Evolutionary conservation across 73 alveolate genomes (phyloP).

Genomic region (Diophrys appendiculata): DNA sequence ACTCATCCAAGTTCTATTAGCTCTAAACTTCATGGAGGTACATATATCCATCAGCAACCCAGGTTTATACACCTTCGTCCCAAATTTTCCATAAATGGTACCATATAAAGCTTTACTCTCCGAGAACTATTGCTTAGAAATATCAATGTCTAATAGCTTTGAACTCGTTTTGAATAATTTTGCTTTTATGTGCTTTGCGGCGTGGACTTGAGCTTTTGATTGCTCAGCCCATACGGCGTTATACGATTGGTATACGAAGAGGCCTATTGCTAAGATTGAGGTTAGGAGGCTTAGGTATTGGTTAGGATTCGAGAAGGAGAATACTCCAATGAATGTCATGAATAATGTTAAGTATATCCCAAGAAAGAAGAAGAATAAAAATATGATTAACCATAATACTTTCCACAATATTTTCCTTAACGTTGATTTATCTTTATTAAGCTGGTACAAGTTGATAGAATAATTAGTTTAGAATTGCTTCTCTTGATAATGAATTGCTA

Average conservation of each 20-base stretch:
- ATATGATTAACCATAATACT: not conserved
- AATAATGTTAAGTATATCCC: not conserved
- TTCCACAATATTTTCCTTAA: not conserved
- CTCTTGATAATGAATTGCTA: not conserved
- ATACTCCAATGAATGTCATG: not conserved
- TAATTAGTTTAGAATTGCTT: not conserved
- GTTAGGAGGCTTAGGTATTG: not conserved
- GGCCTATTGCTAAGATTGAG: not conserved
- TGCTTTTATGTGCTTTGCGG: not conserved
- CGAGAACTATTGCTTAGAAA: not conserved
- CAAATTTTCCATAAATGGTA: not conserved
- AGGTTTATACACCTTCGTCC: not conserved
- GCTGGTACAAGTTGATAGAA: not conserved
- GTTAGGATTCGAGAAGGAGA: not conserved
- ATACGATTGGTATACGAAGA: not conserved
- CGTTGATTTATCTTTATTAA: not conserved
- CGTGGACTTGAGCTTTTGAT: not conserved
- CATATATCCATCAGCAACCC: not conserved
- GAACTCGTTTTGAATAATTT: not conserved
- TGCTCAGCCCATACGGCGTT: not conserved
- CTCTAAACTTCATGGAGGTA: not conserved
- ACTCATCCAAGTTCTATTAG: not conserved
- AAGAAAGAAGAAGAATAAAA: not conserved
- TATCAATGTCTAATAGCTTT: not conserved
- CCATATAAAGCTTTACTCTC: not conserved